phyloP scores from a whole-genome alignment of 345 rosid genomes.

The Adansonia digitata region DNA sequence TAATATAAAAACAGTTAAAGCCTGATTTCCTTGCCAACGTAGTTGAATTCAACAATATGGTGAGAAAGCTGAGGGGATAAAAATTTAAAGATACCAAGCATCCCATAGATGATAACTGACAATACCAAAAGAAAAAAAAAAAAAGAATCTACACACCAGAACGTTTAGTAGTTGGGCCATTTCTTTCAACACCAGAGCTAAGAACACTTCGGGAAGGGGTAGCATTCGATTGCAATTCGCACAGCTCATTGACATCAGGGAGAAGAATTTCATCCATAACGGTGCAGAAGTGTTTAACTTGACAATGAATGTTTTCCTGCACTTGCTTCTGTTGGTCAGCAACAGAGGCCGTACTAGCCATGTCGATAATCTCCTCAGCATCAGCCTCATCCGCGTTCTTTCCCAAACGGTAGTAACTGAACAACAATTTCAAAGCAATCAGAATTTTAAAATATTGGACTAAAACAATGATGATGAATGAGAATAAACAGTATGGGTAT shows the following conservation, averaged over 20 bases:
- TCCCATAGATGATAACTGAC: neutral
- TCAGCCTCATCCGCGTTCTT: slow-evolving; percentile 69
- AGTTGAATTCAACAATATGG: neutral
- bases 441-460: neutral
- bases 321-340: slow-evolving; percentile 78
- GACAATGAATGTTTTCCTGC: slow-evolving; percentile 72
- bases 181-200: slow-evolving; percentile 62
- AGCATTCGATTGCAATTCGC: slow-evolving; percentile 23
- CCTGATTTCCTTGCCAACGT: neutral
- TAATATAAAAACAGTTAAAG: neutral
- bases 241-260: slow-evolving; percentile 25
- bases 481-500: neutral
- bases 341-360: slow-evolving; percentile 66
- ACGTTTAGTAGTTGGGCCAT: slow-evolving; percentile 21
- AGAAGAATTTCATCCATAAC: slow-evolving; percentile 67
- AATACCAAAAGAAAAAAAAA: neutral
- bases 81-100: neutral
- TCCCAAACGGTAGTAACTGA: slow-evolving; percentile 76
- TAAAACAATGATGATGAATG: neutral
- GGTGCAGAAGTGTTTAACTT: slow-evolving; percentile 46
- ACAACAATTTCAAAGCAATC: neutral
- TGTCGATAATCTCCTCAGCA: slow-evolving; percentile 78
- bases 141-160: slow-evolving; percentile 37
- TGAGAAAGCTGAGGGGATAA: neutral
- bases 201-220: slow-evolving; percentile 64